A percentile compares a stretch with the other conserved stretches of the same genome.
phyloP scores from a whole-genome alignment of 495 filamentous ascomycete genomes.

The Tuber aestivum region DNA sequence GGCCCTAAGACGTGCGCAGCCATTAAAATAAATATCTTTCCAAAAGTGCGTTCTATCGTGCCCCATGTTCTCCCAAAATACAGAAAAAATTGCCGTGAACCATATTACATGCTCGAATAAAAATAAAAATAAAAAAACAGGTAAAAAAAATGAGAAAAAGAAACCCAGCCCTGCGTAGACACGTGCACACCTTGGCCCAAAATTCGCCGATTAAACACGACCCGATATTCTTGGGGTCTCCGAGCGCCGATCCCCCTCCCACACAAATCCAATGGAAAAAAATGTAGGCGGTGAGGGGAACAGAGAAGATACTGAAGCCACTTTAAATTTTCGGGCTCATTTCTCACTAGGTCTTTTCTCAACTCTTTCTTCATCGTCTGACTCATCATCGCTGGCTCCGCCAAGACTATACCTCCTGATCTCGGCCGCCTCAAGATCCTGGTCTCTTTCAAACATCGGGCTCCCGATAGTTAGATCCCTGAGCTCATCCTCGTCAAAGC shows the following conservation, averaged over 20 bases:
- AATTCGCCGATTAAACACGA: neutral
- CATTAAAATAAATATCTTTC: neutral
- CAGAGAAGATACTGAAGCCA: neutral
- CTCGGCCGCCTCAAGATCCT: slow-evolving; percentile 40
- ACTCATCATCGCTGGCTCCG: slow-evolving; percentile 48
- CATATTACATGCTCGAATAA: slow-evolving; percentile 1
- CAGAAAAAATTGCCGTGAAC: neutral
- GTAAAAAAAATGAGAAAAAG: no score
- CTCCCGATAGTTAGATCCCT: slow-evolving; percentile 61
- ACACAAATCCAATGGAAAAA: neutral
- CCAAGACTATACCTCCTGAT: slow-evolving; percentile 56
- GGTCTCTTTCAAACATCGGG: slow-evolving; percentile 41
- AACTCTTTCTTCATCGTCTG: slow-evolving; percentile 29
- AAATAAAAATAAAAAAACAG: no score
- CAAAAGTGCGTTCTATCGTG: neutral
- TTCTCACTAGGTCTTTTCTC: slow-evolving; percentile 9
- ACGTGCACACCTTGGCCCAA: neutral
- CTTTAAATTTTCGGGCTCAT: slow-evolving; percentile 2
- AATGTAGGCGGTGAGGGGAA: neutral
- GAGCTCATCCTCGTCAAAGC: slow-evolving; percentile 85
- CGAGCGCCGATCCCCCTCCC: neutral
- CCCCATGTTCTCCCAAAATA: neutral
- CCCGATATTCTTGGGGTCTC: neutral
- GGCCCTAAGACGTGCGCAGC: neutral
- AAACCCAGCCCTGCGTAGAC: neutral